Percentiles rank a stretch among this genome's conserved stretches.
Evolutionary conservation across 176 grass and related monocot genomes (phyloP).

Genomic region (Aegilops bicornis): DNA sequence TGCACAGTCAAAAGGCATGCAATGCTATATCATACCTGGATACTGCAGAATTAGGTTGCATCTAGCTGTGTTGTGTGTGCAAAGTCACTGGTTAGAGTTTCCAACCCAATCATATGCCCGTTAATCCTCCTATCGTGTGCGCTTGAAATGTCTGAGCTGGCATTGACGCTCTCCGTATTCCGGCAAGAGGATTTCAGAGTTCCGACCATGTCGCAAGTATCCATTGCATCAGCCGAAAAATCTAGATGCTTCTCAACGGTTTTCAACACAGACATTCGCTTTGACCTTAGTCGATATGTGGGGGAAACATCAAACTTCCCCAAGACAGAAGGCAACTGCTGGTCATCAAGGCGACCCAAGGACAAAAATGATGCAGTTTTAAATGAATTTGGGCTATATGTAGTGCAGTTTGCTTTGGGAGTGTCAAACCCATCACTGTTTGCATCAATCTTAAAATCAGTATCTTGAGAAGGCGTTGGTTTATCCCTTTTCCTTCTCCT

Average conservation of each 20-base stretch:
- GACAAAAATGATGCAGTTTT: conserved; percentile 42
- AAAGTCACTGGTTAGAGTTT: conserved; percentile 43
- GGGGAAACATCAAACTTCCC: conserved; percentile 75
- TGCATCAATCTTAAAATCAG: conserved; percentile 31
- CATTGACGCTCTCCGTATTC: conserved; percentile 28
- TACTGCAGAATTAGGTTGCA: conserved; percentile 22
- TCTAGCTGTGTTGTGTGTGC: conserved; percentile 23
- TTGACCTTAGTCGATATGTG: conserved; percentile 62
- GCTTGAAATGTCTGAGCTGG: conserved; percentile 28
- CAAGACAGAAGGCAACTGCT: conserved; percentile 30
- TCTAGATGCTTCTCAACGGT: conserved; percentile 79
- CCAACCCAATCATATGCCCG: conserved; percentile 30
- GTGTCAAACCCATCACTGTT: conserved; percentile 42
- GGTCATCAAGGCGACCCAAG: conserved; percentile 27
- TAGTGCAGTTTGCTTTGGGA: conserved; percentile 28
- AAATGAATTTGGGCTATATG: conserved; percentile 34
- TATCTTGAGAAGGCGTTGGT: conserved; percentile 26
- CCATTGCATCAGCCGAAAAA: conserved; percentile 52
- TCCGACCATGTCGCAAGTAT: conserved; percentile 17
- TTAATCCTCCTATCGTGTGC: conserved; percentile 32
- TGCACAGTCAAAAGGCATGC: not conserved
- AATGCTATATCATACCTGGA: conserved; percentile 23
- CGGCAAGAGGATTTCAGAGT: conserved; percentile 8
- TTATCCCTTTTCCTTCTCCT: conserved; percentile 67
- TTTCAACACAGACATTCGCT: conserved; percentile 74